These are phyloP conservation scores for Juglanconis oblonga DNA, from an alignment of 2,329 filamentous ascomycete species.

Conservation along the genomic window DNA sequence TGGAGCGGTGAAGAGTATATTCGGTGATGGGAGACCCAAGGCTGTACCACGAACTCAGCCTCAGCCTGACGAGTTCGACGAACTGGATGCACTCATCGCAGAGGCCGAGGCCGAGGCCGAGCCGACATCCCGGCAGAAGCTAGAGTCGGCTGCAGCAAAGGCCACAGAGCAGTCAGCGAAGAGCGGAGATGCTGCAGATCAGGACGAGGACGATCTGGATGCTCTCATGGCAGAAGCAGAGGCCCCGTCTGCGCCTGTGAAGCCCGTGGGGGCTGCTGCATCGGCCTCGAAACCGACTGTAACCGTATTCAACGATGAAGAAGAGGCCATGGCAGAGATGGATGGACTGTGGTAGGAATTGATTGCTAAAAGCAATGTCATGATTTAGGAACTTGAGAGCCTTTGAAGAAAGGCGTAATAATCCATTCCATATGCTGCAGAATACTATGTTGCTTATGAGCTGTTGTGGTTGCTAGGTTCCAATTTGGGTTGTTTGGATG, in stretches of 20 bases:
- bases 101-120: conserved; percentile 26
- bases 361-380: not conserved
- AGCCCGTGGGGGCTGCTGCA: not conserved
- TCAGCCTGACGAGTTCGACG: conserved; percentile 27
- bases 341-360: conserved; percentile 46
- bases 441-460: no score
- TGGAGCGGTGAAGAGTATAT: conserved; percentile 20
- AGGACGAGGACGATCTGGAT: conserved; percentile 46
- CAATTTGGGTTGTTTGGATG: no score
- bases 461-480: no score
- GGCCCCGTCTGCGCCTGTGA: conserved; percentile 7
- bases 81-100: conserved; percentile 35
- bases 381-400: not conserved
- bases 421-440: no score
- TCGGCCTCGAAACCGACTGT: not conserved
- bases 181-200: not conserved
- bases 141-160: not conserved
- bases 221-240: conserved; percentile 49
- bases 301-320: conserved; percentile 56
- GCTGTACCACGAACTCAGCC: not conserved
- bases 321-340: conserved; percentile 67
- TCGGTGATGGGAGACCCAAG: conserved; percentile 13
- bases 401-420: no score
- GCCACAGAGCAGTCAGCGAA: not conserved
- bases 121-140: not conserved